Conservation (phyloP, 2,329 filamentous ascomycete species). For the Penicillium sp. region DNA sequence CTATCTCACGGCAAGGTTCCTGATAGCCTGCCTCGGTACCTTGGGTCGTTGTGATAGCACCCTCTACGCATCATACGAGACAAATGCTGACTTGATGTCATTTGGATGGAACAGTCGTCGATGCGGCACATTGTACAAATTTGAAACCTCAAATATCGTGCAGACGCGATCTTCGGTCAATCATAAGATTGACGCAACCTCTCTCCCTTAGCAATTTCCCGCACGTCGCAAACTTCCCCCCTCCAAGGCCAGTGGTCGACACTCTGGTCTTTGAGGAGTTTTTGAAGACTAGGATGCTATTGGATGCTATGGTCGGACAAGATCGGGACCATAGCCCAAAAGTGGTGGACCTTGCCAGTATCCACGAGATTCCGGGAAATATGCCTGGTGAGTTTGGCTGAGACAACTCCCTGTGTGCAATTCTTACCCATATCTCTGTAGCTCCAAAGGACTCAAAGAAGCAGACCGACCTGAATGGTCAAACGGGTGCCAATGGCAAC, state of each 20-base stretch:
- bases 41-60: slow-evolving; percentile 13
- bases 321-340: slow-evolving; percentile 33
- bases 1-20: slow-evolving; percentile 14
- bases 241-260: slow-evolving; percentile 1
- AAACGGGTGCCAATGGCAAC: slow-evolving; percentile 28
- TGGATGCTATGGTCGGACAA: slow-evolving; percentile 39
- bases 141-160: not conserved
- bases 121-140: slow-evolving; percentile 16
- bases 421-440: slow-evolving; percentile 22
- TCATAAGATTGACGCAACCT: slow-evolving; percentile 3
- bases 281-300: slow-evolving; percentile 27
- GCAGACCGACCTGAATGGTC: slow-evolving; percentile 28
- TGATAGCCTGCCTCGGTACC: slow-evolving; percentile 21
- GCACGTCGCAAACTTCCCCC: not conserved
- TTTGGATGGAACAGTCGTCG: slow-evolving; percentile 15
- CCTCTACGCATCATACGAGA: slow-evolving; percentile 15
- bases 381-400: slow-evolving; percentile 36
- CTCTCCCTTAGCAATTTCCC: slow-evolving; percentile 1
- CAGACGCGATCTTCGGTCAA: slow-evolving; percentile 1
- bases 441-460: slow-evolving; percentile 30
- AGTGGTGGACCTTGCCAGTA: slow-evolving; percentile 39
- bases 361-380: slow-evolving; percentile 39
- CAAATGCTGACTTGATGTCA: slow-evolving; percentile 27
- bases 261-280: slow-evolving; percentile 9
- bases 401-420: slow-evolving; percentile 11